phyloP scores from a whole-genome alignment of 2,329 filamentous ascomycete genomes.

The Fusarium scirpi region DNA sequence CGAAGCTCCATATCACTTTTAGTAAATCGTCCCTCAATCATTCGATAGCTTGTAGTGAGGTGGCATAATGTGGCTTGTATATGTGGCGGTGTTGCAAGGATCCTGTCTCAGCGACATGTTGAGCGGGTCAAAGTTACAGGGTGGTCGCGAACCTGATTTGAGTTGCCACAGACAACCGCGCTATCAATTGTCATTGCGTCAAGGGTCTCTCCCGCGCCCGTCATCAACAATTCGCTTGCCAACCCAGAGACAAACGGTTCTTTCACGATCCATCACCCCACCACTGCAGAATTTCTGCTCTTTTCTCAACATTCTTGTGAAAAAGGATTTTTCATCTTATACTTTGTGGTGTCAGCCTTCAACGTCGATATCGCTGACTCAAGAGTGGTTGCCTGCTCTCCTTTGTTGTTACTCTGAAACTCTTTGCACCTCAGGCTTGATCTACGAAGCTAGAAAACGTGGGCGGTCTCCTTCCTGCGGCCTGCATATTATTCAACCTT shows the following conservation, averaged over 20 bases:
- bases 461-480: constrained; percentile 31
- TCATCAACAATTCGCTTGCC: constrained; percentile 44
- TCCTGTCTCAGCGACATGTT: background rate
- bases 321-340: background rate
- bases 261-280: constrained; percentile 41
- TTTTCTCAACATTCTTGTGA: constrained; percentile 13
- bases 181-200: constrained; percentile 50
- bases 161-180: constrained; percentile 58
- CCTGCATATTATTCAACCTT: constrained; percentile 30
- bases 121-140: constrained; percentile 44
- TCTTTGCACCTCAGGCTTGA: constrained; percentile 2
- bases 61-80: constrained; percentile 18
- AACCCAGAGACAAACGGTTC: constrained; percentile 35
- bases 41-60: constrained; percentile 40
- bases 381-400: constrained; percentile 14
- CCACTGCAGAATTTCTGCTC: constrained; percentile 18
- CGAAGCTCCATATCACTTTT: constrained; percentile 27
- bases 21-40: constrained; percentile 36
- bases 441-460: constrained; percentile 22
- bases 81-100: constrained; percentile 28
- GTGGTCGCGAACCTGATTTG: constrained; percentile 29
- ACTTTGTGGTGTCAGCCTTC: background rate
- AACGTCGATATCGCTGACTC: background rate
- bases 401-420: constrained; percentile 30
- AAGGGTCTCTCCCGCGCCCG: constrained; percentile 43